These are phyloP conservation scores for Pigoraptor vietnamica DNA, from an alignment of 78 protist genomes.

Conservation along the genomic window DNA sequence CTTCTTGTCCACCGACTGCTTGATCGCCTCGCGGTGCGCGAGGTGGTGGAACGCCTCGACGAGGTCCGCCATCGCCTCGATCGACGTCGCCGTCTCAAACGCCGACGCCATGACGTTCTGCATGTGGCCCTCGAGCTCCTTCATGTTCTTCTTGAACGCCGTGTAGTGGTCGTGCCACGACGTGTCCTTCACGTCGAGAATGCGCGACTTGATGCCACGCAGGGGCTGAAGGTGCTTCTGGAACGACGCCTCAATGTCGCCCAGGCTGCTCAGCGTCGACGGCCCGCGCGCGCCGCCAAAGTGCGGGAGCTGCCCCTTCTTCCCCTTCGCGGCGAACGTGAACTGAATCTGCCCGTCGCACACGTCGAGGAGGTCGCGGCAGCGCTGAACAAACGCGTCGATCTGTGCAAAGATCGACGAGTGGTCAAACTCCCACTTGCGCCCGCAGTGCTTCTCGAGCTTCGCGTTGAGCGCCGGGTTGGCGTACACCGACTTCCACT, in stretches of 20 bases:
- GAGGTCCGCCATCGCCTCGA: conserved; percentile 37
- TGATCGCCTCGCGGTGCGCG: conserved; percentile 55
- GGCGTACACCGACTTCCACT: conserved; percentile 20
- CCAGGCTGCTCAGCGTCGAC: conserved; percentile 17
- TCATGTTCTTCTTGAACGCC: conserved; percentile 58
- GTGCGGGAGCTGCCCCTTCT: conserved; percentile 13
- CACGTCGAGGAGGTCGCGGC: conserved; percentile 69
- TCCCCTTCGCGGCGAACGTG: conserved; percentile 13
- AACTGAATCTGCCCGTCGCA: conserved; percentile 77
- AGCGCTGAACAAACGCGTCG: conserved; percentile 87
- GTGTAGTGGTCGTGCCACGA: conserved; percentile 75
- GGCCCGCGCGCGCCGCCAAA: conserved; percentile 60
- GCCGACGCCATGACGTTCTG: conserved; percentile 52
- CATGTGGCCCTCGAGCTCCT: conserved; percentile 67
- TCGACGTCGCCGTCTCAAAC: conserved; percentile 38
- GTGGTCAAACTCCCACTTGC: conserved; percentile 30
- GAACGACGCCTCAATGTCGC: conserved; percentile 53
- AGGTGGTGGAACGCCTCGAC: conserved; percentile 55
- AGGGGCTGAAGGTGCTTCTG: conserved; percentile 28
- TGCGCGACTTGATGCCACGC: background rate
- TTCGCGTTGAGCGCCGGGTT: background rate
- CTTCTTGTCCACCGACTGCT: conserved; percentile 25
- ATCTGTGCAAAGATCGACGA: conserved; percentile 66
- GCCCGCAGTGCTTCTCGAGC: background rate
- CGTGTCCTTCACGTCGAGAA: conserved; percentile 61